phyloP scores from a whole-genome alignment of 352 stramenopile genomes.

The Phytophthora multivora region DNA sequence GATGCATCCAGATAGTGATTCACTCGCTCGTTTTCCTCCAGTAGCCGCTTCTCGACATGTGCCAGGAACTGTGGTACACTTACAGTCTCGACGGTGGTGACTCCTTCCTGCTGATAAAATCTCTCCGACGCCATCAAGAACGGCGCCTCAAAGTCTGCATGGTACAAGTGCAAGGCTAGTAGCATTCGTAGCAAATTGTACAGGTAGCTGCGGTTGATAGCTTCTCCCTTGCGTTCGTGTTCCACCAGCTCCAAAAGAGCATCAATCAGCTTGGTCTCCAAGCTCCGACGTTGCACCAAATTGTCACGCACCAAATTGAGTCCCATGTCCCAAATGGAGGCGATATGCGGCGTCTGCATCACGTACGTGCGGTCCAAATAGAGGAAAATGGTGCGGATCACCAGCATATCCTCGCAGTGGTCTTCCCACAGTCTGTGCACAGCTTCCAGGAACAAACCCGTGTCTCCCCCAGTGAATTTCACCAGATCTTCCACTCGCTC shows the following conservation, averaged over 20 bases:
- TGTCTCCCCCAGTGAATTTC: slow-evolving; percentile 61
- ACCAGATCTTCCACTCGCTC: slow-evolving; percentile 65
- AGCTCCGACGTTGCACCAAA: slow-evolving; percentile 50
- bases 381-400: slow-evolving; percentile 94
- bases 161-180: slow-evolving; percentile 83
- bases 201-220: slow-evolving; percentile 83
- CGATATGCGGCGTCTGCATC: slow-evolving; percentile 82
- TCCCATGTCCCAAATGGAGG: slow-evolving; percentile 93
- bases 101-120: slow-evolving; percentile 89
- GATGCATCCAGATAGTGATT: slow-evolving; percentile 77
- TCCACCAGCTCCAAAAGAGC: slow-evolving; percentile 87
- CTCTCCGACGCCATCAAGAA: slow-evolving; percentile 87
- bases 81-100: slow-evolving; percentile 51
- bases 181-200: slow-evolving; percentile 88
- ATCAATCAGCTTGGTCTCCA: slow-evolving; percentile 77
- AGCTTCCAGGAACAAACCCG: slow-evolving; percentile 72
- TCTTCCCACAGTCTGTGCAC: slow-evolving; percentile 89
- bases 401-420: slow-evolving; percentile 92
- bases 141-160: slow-evolving; percentile 82
- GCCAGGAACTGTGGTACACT: slow-evolving; percentile 87
- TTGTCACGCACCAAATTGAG: slow-evolving; percentile 73
- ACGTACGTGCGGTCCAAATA: slow-evolving; percentile 93
- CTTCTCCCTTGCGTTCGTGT: slow-evolving; percentile 86
- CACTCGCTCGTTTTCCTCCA: slow-evolving; percentile 81
- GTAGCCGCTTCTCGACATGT: slow-evolving; percentile 87